Base-by-base conservation (phyloP, 352 stramenopile species). In the Globisporangium paddicum region DNA sequence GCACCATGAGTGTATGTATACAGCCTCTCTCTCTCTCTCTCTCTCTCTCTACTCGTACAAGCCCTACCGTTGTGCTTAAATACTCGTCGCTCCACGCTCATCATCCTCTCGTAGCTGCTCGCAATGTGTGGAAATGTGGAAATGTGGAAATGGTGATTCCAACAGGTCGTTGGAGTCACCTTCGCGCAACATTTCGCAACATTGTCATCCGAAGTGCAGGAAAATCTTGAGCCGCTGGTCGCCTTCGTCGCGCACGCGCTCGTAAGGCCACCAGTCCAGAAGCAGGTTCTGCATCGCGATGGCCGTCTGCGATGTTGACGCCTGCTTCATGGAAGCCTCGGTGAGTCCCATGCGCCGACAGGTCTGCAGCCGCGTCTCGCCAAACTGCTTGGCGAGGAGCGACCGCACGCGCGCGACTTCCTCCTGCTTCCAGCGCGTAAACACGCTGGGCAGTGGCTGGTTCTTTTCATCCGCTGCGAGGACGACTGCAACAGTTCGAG, bases 181-280 rank as follows among this genome's bases (percentile, higher is more conserved):
- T 68, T 78, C 51, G 35, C 47, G 69, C 55, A 46, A 77, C 72
- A 52, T 52, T 81, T 77, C 69, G 58, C 23, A 58, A 48, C 50
- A 75, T 67, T 52, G 9, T 58, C 62, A 92, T 13, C 82, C 82
- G 50, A 83, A 92, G 62, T 86, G 73, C 32, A 93, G 53, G 62
- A 86, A 89, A 49, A 90, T 89, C 66, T 86, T 86, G 21, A 93
- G 69, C 5, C 82, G 78, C 19, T 84, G 69, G 46, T 66, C 62
- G 52, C 71, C 73, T 42, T 86, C 73, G 46, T 78, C 62, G 7
- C 72, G 68, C 10, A 82, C 66, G 52, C 72, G 70, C 25, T 86
- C 55, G 35, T 60, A 70, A 45, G 63, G 58, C 50, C 59, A 60
- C 44, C 62, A 74, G 64, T 93, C 80, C 11, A 89, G 59, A 26